Percentiles rank a stretch among this genome's conserved stretches.
Evolutionary conservation across 768 basidiomycete genomes (phyloP).

Genomic region (Hericium coralloides): DNA sequence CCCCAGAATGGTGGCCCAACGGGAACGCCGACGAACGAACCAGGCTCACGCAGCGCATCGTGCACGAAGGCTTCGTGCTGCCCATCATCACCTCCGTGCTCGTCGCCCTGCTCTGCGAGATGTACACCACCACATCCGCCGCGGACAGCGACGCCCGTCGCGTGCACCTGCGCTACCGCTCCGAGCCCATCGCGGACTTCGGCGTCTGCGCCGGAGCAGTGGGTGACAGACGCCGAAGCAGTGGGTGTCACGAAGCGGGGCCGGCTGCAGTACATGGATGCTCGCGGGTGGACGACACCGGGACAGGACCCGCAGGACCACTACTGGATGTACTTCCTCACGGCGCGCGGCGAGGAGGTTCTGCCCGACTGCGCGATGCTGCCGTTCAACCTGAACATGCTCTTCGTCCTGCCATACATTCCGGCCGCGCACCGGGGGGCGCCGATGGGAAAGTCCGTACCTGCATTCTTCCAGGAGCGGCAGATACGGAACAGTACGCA

Average conservation of each 20-base stretch:
- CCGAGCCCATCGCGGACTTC: slow-evolving; percentile 36
- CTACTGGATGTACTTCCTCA: slow-evolving; percentile 43
- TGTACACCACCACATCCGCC: slow-evolving; percentile 30
- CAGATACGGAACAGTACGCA: not conserved
- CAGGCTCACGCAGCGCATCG: slow-evolving; percentile 20
- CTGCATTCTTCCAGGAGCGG: slow-evolving; percentile 1
- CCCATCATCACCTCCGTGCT: slow-evolving; percentile 24
- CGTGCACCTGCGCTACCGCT: slow-evolving; percentile 27
- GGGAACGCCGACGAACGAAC: not conserved
- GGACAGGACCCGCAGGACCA: slow-evolving; percentile 38
- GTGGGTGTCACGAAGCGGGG: slow-evolving; percentile 27
- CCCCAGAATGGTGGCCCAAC: not conserved
- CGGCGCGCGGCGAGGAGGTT: slow-evolving; percentile 31
- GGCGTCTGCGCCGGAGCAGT: slow-evolving; percentile 34
- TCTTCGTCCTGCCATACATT: not conserved
- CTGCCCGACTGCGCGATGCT: slow-evolving; percentile 34
- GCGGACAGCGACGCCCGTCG: slow-evolving; percentile 14
- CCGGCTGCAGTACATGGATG: slow-evolving; percentile 25
- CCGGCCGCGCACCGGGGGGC: not conserved
- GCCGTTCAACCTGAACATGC: slow-evolving; percentile 31
- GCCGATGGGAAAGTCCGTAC: not conserved
- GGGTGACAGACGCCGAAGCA: too few species aligned
- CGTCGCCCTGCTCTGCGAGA: slow-evolving; percentile 28
- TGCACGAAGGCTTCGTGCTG: slow-evolving; percentile 25
- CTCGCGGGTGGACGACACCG: slow-evolving; percentile 17